Evolutionary conservation across 164 flowering plant genomes (phyloP).

Genomic region (Chimonanthus praecox): DNA sequence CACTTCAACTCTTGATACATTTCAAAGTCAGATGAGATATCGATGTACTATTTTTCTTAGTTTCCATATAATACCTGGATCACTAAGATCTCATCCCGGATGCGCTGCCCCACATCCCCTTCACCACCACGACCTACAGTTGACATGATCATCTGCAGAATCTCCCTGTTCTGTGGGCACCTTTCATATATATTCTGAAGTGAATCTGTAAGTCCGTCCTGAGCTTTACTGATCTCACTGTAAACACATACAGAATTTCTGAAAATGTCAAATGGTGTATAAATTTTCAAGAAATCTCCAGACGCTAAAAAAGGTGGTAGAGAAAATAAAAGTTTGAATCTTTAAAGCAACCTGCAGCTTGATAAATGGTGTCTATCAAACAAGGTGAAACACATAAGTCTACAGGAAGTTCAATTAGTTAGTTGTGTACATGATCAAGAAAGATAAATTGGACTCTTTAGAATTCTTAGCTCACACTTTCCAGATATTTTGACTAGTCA

Average conservation of each 20-base stretch:
- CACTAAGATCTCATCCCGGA: slow-evolving; percentile 94
- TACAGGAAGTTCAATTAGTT: background rate
- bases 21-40: background rate
- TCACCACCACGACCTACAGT: slow-evolving; percentile 99
- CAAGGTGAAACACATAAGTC: background rate
- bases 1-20: background rate
- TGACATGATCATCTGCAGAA: slow-evolving; percentile 82
- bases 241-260: slow-evolving; percentile 1
- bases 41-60: background rate
- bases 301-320: background rate
- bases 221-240: slow-evolving; percentile 98
- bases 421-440: background rate
- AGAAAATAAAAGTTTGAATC: background rate
- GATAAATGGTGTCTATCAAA: background rate
- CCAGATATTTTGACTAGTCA: background rate
- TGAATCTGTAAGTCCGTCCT: slow-evolving; percentile 85
- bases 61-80: slow-evolving; percentile 54
- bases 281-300: background rate
- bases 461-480: background rate
- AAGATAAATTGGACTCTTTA: background rate
- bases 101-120: slow-evolving; percentile 98
- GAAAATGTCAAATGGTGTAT: background rate
- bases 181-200: slow-evolving; percentile 61
- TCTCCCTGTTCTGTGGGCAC: slow-evolving; percentile 65
- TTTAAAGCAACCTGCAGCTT: background rate